Evolutionary conservation across 345 rosid genomes (phyloP), one percentile per base, ranked within the genome.

Genomic region (Salix caprea): DNA sequence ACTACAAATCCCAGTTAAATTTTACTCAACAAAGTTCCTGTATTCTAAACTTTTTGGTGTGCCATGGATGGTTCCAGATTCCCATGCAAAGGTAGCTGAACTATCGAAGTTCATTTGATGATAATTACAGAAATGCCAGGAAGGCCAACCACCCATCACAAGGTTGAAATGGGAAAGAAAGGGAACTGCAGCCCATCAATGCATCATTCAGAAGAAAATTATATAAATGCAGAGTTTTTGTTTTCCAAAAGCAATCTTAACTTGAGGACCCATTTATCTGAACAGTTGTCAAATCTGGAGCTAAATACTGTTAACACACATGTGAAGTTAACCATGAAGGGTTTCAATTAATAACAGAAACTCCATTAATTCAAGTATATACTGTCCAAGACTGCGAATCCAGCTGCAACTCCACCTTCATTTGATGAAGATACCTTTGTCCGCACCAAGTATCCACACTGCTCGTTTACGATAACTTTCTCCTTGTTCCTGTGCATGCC

Each of bases 321-420:
- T 54, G 42, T 10, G 44, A 14, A 13, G 54, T 24, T 39, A 56
- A 73, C 40, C 32, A 7, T 10, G 6, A 79, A 74, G 52, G 37
- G 56, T 60, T 66, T 34, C 34, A 34, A 15, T 46, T 15, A 39
- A 28, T 62, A 23, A n/a, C 24, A 11, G 30, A 42, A 62, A 64
- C 77, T 40, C 78, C 75, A 60, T 91, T 85, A 90, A 37, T 82
- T 94, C 85, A 96, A 81, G 78, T 94, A 94, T 75, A 94, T 74
- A 78, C 99, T 94, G 78, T 96, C 98, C 87, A 96, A 73, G 56
- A 94, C 99, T 5, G 96, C 97, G 77, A 85, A 94, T 81, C 99
- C 99, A 73, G 97, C 93, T 0, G 90, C 97, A 24, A 96, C 97
- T 30, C 99, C 99, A 15, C 98, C 99, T 94, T 96, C 99, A 74